Evolutionary conservation across 805 yeast genomes (phyloP), one percentile per base, ranked within the genome.

Genomic region (Candida ovalis): DNA sequence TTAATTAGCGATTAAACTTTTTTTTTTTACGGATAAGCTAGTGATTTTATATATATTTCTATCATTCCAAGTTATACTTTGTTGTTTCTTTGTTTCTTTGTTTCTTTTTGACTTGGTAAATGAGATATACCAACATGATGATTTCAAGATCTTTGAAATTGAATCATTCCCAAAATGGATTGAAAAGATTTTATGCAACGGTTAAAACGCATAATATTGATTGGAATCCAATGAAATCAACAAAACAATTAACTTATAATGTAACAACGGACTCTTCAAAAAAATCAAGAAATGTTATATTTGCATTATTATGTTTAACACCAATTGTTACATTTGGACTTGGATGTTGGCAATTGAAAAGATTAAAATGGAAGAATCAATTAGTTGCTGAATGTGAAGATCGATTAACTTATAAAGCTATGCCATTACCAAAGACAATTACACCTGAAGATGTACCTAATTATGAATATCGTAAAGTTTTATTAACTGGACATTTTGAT

Each of bases 311-410:
- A 39, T 75, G 82, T 25, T 79, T 92, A 19, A 92, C 95, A 84
- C 99, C 99, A 0, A 74, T 90, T 1, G 75, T 90, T 2, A 81
- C 96, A 10, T 87, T 92, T 63, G 84, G 82, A 42, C 70, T 94
- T 40, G 99, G 98, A 1, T 78, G 90, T 47, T 94, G 99, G 99
- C 99, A 94, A 70, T 81, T 88, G 41, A 73, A 80, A 57, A 75
- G 99, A 54, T 70, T 94, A 43, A 74, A 79, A 51, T 94, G 99
- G 99, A 94, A 94, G 65, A 86, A 82, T 22, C 79, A 83, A 52
- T 73, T 94, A 52, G 86, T 94, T 51, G 84, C 95, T 3, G 77
- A 78, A 19, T 83, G 92, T 59, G 97, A 94, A 64, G 89, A 88
- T 59, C 72, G 91, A 53, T 69, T 94, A 56, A 82, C 91, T 0